Evolutionary conservation across 805 yeast genomes (phyloP).

Genomic region (Ogataea angusta): DNA sequence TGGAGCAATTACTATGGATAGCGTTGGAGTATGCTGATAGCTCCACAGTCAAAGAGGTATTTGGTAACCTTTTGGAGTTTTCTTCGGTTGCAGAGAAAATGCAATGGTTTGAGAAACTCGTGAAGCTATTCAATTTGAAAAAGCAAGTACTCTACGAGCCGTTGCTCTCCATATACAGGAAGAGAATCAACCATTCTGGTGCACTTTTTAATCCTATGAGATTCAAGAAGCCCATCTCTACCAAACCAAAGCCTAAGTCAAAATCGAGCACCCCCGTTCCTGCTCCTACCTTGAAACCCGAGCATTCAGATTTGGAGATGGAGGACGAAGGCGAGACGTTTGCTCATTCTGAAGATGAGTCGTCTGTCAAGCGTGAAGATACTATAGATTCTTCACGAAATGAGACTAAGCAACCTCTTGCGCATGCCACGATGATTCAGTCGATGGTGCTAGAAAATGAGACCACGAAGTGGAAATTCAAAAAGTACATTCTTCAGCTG

Average conservation of each 20-base stretch:
- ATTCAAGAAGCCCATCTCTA: not conserved
- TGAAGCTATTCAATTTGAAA: conserved; percentile 25
- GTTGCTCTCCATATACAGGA: conserved; percentile 24
- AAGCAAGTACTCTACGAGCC: conserved; percentile 24
- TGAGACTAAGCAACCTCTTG: conserved; percentile 3
- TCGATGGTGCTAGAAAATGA: conserved; percentile 43
- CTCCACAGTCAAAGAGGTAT: conserved; percentile 19
- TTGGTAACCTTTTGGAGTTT: conserved; percentile 23
- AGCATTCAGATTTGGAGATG: conserved; percentile 15
- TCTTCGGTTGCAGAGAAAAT: conserved; percentile 18
- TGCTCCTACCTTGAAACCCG: conserved; percentile 8
- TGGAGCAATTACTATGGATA: conserved; percentile 32
- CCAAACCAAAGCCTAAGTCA: not conserved
- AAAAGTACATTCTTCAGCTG: conserved; percentile 44
- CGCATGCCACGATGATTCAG: conserved; percentile 15
- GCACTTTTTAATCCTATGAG: conserved; percentile 25
- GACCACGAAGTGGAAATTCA: conserved; percentile 57
- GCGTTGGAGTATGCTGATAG: conserved; percentile 29
- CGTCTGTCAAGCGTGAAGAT: conserved; percentile 17
- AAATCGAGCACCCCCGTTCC: conserved; percentile 5
- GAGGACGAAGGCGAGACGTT: conserved; percentile 24
- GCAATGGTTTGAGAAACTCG: conserved; percentile 30
- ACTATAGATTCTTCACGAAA: not conserved
- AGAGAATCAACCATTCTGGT: conserved; percentile 31
- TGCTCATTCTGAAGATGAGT: conserved; percentile 18